Evolutionary conservation across 1,284 basidiomycete genomes (phyloP).

Genomic region (Pholiota adiposa): DNA sequence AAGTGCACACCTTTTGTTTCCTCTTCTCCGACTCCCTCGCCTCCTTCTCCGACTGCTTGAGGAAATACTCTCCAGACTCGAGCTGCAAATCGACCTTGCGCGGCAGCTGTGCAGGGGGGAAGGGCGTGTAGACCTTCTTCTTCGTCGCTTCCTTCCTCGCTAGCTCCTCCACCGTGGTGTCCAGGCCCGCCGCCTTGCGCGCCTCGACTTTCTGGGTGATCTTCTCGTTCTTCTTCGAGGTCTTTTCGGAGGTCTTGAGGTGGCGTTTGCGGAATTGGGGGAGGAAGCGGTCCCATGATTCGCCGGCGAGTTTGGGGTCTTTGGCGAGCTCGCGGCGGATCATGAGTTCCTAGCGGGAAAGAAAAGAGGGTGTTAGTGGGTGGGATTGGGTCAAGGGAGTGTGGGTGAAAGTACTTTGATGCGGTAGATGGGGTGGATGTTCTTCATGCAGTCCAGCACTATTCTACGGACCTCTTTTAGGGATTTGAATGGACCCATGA

Average conservation of each 20-base stretch:
- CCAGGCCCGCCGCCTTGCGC: constrained; percentile 63
- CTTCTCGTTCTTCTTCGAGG: constrained; percentile 80
- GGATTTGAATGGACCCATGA: constrained; percentile 96
- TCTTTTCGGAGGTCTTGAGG: constrained; percentile 92
- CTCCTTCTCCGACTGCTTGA: constrained; percentile 85
- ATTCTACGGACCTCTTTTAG: constrained; percentile 96
- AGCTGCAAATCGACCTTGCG: constrained; percentile 96
- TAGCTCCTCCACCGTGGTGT: constrained; percentile 45
- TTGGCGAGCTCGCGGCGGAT: constrained; percentile 97
- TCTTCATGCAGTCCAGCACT: constrained; percentile 98
- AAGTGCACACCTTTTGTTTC: constrained; percentile 65
- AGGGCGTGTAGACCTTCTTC: constrained; percentile 99
- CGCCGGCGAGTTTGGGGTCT: constrained; percentile 93
- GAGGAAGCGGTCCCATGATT: constrained; percentile 98
- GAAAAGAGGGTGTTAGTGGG: neutral
- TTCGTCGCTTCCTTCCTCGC: constrained; percentile 53
- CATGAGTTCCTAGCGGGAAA: constrained; percentile 90
- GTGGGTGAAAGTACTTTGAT: constrained; percentile 76
- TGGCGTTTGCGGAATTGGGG: constrained; percentile 96
- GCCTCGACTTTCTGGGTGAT: constrained; percentile 59
- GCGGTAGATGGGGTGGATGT: constrained; percentile 98
- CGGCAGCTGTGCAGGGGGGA: constrained; percentile 94
- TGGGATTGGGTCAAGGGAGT: neutral
- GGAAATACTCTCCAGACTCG: constrained; percentile 97
- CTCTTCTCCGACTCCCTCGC: constrained; percentile 64